Conservation (phyloP, 345 rosid species). For the Eucalyptus pauciflora region DNA sequence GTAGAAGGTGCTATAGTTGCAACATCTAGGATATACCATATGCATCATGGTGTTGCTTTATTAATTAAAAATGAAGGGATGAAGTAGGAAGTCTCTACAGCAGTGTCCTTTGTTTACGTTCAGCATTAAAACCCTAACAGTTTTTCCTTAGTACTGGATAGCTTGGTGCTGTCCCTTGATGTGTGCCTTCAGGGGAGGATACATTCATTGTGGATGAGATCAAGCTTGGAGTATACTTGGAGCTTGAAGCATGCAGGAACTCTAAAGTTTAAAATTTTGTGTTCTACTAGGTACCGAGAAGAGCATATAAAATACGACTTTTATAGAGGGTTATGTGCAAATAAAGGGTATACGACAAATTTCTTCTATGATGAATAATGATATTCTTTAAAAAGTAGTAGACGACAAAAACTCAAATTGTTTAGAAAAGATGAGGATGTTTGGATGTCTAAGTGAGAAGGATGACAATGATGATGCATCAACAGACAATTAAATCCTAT, state of each 20-base stretch:
- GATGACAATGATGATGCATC: background rate
- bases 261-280: background rate
- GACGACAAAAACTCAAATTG: background rate
- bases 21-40: background rate
- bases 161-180: background rate
- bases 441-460: background rate
- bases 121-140: background rate
- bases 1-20: background rate
- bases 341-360: background rate
- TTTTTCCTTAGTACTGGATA: background rate
- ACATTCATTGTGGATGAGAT: background rate
- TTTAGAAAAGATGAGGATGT: background rate
- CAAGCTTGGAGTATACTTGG: background rate
- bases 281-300: background rate
- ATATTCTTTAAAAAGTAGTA: background rate
- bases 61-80: background rate
- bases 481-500: background rate
- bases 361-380: background rate
- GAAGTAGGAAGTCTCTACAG: background rate
- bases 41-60: background rate
- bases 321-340: background rate
- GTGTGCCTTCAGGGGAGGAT: background rate
- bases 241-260: background rate
- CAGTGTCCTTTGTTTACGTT: background rate
- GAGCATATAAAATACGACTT: background rate